phyloP scores from a whole-genome alignment of 2,329 filamentous ascomycete genomes.

The Ophiostoma australiae region DNA sequence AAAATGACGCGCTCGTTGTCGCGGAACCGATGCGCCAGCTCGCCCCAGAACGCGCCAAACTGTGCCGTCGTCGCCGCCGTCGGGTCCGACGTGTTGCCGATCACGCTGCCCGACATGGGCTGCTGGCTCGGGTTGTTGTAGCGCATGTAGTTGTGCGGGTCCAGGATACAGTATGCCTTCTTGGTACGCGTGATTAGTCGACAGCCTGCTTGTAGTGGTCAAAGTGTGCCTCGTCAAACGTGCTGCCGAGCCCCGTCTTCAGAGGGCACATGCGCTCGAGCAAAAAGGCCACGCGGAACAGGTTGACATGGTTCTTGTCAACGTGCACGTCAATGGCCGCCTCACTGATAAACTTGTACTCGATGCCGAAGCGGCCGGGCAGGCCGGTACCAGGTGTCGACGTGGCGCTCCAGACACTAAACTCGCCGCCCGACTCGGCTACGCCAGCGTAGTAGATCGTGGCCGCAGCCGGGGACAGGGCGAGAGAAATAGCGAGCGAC shows the following conservation, averaged over 20 bases:
- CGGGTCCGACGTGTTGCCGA: constrained; percentile 43
- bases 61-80: constrained; percentile 44
- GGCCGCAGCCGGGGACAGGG: constrained; percentile 33
- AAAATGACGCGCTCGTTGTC: constrained; percentile 46
- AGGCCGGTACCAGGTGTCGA: constrained; percentile 40
- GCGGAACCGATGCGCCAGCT: constrained; percentile 44
- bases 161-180: constrained; percentile 44
- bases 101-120: constrained; percentile 45
- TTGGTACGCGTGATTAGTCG: constrained; percentile 48
- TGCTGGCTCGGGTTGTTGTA: constrained; percentile 49
- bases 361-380: constrained; percentile 45
- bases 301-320: not conserved
- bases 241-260: not conserved
- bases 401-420: constrained; percentile 41
- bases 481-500: not conserved
- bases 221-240: not conserved
- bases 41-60: constrained; percentile 47
- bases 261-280: not conserved
- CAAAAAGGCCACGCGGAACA: not conserved
- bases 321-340: not conserved
- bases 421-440: constrained; percentile 45
- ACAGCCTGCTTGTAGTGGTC: constrained; percentile 36
- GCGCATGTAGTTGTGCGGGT: constrained; percentile 52
- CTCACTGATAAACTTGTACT: not conserved
- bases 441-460: constrained; percentile 47